A percentile compares a stretch with the other conserved stretches of the same genome.
These are phyloP conservation scores for Umbellularia californica DNA, from an alignment of 164 flowering plant genomes.

Conservation along the genomic window DNA sequence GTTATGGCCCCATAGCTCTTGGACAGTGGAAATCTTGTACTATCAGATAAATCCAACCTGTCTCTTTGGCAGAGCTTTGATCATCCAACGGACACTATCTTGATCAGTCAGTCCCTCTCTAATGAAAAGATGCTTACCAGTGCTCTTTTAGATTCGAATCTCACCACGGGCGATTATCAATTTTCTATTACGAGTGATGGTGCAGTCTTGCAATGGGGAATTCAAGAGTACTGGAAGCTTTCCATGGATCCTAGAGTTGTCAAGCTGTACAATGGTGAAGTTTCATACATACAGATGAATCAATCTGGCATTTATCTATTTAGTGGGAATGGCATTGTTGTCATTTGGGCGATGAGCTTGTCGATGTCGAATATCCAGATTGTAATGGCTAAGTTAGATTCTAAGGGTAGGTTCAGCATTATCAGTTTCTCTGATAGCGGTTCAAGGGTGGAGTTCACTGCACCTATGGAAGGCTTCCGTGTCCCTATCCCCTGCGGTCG, in stretches of 20 bases:
- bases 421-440: conserved; percentile 28
- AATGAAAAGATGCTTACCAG: conserved; percentile 33
- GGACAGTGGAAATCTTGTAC: conserved; percentile 7
- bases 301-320: conserved; percentile 54
- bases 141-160: conserved; percentile 29
- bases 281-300: conserved; percentile 46
- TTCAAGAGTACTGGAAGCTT: conserved; percentile 59
- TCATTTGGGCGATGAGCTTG: conserved; percentile 43
- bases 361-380: conserved; percentile 34
- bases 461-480: conserved; percentile 52
- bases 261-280: conserved; percentile 31
- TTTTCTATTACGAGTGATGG: conserved; percentile 37
- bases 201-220: conserved; percentile 55
- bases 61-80: conserved; percentile 19
- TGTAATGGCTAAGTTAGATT: conserved; percentile 40
- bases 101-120: conserved; percentile 49
- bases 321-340: conserved; percentile 34
- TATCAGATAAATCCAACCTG: background rate
- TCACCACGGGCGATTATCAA: conserved; percentile 46
- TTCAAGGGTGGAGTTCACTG: conserved; percentile 32
- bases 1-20: conserved; percentile 20
- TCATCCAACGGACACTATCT: conserved; percentile 18
- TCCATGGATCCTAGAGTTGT: conserved; percentile 52
- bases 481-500: conserved; percentile 56
- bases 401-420: conserved; percentile 45